phyloP scores from a whole-genome alignment of 164 flowering plant genomes.

The Echeveria elegans region DNA sequence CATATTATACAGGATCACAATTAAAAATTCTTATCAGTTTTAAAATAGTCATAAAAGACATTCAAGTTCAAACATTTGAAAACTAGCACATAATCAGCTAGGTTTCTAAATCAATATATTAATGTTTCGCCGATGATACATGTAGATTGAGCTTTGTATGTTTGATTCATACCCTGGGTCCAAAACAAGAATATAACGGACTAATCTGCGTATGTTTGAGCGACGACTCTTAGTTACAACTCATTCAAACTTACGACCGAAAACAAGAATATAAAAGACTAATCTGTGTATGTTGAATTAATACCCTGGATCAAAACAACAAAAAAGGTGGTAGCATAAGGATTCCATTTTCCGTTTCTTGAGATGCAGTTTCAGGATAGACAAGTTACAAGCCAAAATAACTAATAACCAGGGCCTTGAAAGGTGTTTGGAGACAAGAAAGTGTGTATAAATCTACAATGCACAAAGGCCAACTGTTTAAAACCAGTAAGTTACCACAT shows the following conservation, averaged over 20 bases:
- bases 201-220: too few relatives aligned
- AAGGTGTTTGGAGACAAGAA: too few relatives aligned
- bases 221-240: neutral
- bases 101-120: neutral
- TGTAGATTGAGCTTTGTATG: too few relatives aligned
- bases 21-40: neutral
- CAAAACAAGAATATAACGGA: neutral
- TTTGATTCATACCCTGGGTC: neutral
- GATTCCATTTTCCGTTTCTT: too few relatives aligned
- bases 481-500: slow-evolving; percentile 40
- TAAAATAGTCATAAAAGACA: neutral
- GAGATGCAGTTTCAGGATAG: neutral
- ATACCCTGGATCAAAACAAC: neutral
- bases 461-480: neutral
- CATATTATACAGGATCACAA: neutral
- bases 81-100: neutral
- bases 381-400: neutral
- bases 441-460: neutral
- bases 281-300: neutral
- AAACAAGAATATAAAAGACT: neutral
- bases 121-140: neutral
- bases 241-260: neutral
- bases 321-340: neutral
- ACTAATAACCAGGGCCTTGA: neutral
- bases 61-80: neutral